Evolutionary conservation across 139 green algal genomes (phyloP).

Genomic region (Eudorina sp.): DNA sequence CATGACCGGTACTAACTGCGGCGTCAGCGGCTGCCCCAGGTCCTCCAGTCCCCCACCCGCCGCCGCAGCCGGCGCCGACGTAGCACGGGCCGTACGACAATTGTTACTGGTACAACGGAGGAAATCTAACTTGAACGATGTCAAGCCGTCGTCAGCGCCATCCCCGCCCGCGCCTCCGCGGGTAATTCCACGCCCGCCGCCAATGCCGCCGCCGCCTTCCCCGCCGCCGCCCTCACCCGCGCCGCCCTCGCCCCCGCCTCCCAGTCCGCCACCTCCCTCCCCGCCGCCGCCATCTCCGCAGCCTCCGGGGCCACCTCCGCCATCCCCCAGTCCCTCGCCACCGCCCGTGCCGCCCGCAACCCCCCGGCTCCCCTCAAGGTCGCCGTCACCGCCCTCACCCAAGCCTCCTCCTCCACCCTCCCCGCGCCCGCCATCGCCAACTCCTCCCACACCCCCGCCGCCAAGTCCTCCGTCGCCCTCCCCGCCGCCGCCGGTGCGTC

Average conservation of each 20-base stretch:
- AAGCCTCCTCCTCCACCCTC: background rate
- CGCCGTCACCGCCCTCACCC: background rate
- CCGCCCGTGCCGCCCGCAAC: background rate
- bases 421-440: background rate
- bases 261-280: background rate
- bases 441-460: background rate
- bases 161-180: background rate
- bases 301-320: background rate
- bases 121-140: too few species aligned
- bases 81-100: background rate
- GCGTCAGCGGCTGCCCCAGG: too few species aligned
- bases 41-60: too few species aligned
- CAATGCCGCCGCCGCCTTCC: background rate
- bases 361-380: background rate
- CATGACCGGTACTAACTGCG: background rate
- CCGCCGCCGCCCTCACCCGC: background rate
- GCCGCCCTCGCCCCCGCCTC: background rate
- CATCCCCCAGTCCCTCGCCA: background rate
- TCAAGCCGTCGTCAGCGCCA: background rate
- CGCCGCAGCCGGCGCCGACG: background rate
- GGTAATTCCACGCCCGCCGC: background rate
- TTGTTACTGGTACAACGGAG: background rate
- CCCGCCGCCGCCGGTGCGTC: background rate
- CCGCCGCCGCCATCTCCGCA: background rate
- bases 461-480: background rate